phyloP scores from a whole-genome alignment of 1,284 basidiomycete species.

The Peniophora sp. region DNA sequence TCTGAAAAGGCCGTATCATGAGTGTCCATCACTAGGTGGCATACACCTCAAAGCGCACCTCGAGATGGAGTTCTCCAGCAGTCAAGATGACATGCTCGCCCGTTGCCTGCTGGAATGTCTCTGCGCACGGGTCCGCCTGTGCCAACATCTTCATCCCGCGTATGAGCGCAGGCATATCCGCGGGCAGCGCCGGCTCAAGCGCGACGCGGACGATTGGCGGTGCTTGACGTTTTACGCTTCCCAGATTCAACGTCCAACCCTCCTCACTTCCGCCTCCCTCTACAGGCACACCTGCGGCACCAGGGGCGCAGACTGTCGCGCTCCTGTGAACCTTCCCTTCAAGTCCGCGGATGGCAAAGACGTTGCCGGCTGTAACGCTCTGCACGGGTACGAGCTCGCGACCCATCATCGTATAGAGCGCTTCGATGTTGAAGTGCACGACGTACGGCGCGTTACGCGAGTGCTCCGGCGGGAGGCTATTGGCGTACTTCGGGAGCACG shows the following conservation, averaged over 20 bases:
- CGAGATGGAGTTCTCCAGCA: slow-evolving; percentile 94
- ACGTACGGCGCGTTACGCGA: slow-evolving; percentile 68
- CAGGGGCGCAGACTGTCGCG: slow-evolving; percentile 81
- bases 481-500: slow-evolving; percentile 86
- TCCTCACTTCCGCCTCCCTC: slow-evolving; percentile 29
- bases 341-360: slow-evolving; percentile 89
- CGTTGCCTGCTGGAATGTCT: slow-evolving; percentile 94
- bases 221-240: slow-evolving; percentile 68
- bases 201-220: slow-evolving; percentile 95
- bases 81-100: slow-evolving; percentile 97
- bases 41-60: slow-evolving; percentile 42
- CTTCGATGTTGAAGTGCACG: slow-evolving; percentile 56
- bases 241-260: slow-evolving; percentile 71
- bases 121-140: slow-evolving; percentile 96
- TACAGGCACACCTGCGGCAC: slow-evolving; percentile 32
- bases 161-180: slow-evolving; percentile 91
- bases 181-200: slow-evolving; percentile 81
- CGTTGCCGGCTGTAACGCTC: slow-evolving; percentile 88
- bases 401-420: slow-evolving; percentile 98
- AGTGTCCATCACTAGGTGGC: background rate
- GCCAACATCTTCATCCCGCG: slow-evolving; percentile 85
- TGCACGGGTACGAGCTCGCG: slow-evolving; percentile 83
- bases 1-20: slow-evolving; percentile 32
- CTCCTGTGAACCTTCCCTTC: slow-evolving; percentile 88
- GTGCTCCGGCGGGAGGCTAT: slow-evolving; percentile 58